Evolutionary conservation across 2,329 filamentous ascomycete genomes (phyloP), one percentile per base, ranked within the genome.

Genomic region (Ceratocystis lukuohia): DNA sequence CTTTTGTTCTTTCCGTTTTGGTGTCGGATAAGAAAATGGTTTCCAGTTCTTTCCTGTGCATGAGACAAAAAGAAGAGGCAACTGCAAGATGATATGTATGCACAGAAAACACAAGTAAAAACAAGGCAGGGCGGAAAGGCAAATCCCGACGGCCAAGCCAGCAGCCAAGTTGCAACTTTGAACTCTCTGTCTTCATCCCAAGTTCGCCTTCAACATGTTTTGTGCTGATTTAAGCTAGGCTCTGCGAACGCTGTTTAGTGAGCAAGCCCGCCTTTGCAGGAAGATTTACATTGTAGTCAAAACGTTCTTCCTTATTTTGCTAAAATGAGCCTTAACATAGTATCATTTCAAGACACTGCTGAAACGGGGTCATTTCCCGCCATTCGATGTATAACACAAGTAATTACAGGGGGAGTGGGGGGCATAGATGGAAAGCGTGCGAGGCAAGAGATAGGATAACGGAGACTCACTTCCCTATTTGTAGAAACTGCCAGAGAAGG

Each of bases 251-350:
- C 15, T 56, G 50, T 22, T 56, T 56, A 30, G 53, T 8, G 2
- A 4, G n/a, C 7, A 22, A 57, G 22, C 17, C 25, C 10, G 10
- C 53, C 33, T 22, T 57, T 33, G 22, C 2, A 57, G 22, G 53
- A 57, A 57, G 53, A 57, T 57, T 33, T 33, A 57, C 53, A 50
- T 50, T 17, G 53, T 33, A 33, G 53, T 28, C 22, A 25, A 30
- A 30, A 12, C 22, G 53, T 57, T 57, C 17, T 57, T 57, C 53
- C 22, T 57, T 57, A 57, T 57, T 57, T 57, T 57, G 22, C 10
- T 57, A 30, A 57, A 57, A 57, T 57, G 53, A 57, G 53, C 53
- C 53, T 30, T 57, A 57, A 33, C 53, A 57, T 57, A 57, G 53
- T 30, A 30, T 57, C 53, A 57, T 57, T 33, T 57, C 53, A 57